Percentiles rank a stretch among this genome's conserved stretches.
Evolutionary conservation across 441 rosid genomes (phyloP).

Genomic region (Hypseocharis bilobata): DNA sequence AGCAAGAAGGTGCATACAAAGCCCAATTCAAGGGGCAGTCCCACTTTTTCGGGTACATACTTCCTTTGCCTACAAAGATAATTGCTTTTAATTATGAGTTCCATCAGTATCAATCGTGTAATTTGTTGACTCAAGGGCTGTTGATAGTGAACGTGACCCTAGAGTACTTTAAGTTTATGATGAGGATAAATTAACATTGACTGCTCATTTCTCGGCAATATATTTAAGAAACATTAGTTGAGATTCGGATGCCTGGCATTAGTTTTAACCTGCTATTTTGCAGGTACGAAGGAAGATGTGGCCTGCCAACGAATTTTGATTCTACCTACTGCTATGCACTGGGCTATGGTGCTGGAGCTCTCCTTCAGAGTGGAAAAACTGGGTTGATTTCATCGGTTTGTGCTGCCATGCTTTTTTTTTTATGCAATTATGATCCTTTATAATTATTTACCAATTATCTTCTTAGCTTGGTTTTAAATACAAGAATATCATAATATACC

Average conservation of each 20-base stretch:
- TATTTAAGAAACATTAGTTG: background rate
- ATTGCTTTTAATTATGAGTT: background rate
- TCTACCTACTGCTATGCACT: slow-evolving; percentile 81
- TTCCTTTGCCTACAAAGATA: background rate
- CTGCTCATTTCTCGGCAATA: background rate
- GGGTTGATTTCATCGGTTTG: slow-evolving; percentile 85
- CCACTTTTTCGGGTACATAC: slow-evolving; percentile 83
- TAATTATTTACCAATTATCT: too few relatives aligned
- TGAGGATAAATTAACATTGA: background rate
- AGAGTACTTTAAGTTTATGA: background rate
- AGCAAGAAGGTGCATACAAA: slow-evolving; percentile 61
- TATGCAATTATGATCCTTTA: too few relatives aligned
- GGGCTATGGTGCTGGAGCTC: slow-evolving; percentile 84
- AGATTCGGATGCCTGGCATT: slow-evolving; percentile 1
- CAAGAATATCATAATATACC: background rate
- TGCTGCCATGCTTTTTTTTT: slow-evolving; percentile 9
- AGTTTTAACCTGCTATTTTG: slow-evolving; percentile 10
- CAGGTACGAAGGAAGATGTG: slow-evolving; percentile 98
- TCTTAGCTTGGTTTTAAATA: too few relatives aligned
- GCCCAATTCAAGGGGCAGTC: slow-evolving; percentile 77
- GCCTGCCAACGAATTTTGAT: slow-evolving; percentile 92
- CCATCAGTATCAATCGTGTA: background rate
- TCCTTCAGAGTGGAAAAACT: slow-evolving; percentile 73
- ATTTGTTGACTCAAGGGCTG: background rate
- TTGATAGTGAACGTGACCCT: background rate